Evolutionary conservation across 163 green algal genomes (phyloP), one percentile per base, ranked within the genome.

Genomic region (Trebouxia gelatinosa): DNA sequence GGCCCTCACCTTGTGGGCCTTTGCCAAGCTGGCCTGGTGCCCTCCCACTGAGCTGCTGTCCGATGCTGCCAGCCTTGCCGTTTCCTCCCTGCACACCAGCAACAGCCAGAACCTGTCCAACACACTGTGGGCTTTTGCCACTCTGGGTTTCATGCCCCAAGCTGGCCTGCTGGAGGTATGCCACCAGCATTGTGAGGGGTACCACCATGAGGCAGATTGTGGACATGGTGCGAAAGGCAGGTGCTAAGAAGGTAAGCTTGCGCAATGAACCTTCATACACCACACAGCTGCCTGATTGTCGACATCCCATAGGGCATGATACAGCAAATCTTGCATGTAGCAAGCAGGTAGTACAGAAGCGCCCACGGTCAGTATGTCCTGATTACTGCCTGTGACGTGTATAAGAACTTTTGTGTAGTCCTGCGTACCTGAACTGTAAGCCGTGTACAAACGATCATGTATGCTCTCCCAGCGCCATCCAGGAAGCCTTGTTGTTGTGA

Each of bases 181-280:
- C 11, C 5, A 50, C 31, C 85, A 97, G 90, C 50, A 98, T 99
- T 81, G 94, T 99, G 70, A 87, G 95, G 21, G 95, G 95, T 17
- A 98, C 93, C 19, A 98, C 94, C 43, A 97, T 97, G 93, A 88
- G 77, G 50, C 93, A 97, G 85, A 97, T 98, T 77, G 88, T 95
- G 54, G 87, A 94, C 72, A 97, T 97, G 94, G 88, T 97, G 7
- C 89, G 94, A 46, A 81, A 77, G 21, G 95, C 95, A 28, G 95
- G 95, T 17, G 95, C 95, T 0, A 86, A 75, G 3, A 95, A 95
- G 85, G 91, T 89, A 80, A 57, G 82, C 31, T n/a, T 70, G 28
- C 34, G 28, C 31, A 43, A n/a, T 35, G 31, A n/a, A n/a, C n/a
- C n/a, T n/a, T n/a, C n/a, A n/a, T n/a, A n/a, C n/a, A n/a, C n/a